A percentile compares a stretch with the other conserved stretches of the same genome.
phyloP scores from a whole-genome alignment of 768 basidiomycete genomes.

The Hebeloma cylindrosporum region DNA sequence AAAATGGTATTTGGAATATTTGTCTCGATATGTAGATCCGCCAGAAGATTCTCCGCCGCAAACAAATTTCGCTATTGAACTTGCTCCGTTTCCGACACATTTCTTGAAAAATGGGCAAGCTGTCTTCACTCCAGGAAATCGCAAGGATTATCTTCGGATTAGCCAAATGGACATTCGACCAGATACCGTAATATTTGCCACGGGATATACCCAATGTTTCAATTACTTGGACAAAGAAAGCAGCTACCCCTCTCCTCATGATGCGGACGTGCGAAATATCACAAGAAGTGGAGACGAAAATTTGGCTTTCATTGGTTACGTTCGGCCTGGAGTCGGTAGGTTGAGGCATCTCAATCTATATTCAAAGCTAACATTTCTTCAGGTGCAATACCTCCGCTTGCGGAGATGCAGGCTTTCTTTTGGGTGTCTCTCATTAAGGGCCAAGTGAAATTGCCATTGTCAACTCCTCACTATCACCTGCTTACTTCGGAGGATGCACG shows the following conservation, averaged over 20 bases:
- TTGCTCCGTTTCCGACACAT: constrained; percentile 54
- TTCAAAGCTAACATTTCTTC: constrained; percentile 18
- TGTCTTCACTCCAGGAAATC: constrained; percentile 42
- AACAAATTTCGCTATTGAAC: constrained; percentile 46
- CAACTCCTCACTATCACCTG: constrained; percentile 53
- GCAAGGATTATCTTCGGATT: constrained; percentile 46
- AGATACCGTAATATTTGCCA: constrained; percentile 49
- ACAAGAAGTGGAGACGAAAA: constrained; percentile 42
- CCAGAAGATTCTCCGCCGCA: constrained; percentile 47
- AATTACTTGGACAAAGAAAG: constrained; percentile 36
- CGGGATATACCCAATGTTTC: constrained; percentile 49
- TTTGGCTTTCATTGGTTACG: constrained; percentile 56
- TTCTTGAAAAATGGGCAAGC: constrained; percentile 44
- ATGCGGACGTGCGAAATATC: constrained; percentile 46
- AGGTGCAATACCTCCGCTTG: constrained; percentile 58
- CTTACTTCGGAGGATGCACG: constrained; percentile 48
- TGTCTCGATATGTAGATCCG: constrained; percentile 60
- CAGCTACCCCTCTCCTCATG: constrained; percentile 39
- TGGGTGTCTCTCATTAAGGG: constrained; percentile 52
- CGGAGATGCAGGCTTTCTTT: constrained; percentile 60
- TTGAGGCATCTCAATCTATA: neutral
- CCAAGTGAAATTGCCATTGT: constrained; percentile 40
- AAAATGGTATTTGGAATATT: constrained; percentile 39
- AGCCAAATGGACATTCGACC: constrained; percentile 40
- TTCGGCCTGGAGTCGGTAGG: constrained; percentile 57